These are phyloP conservation scores for Aegilops longissima DNA, from an alignment of 176 grass and related monocot species.

Conservation along the genomic window DNA sequence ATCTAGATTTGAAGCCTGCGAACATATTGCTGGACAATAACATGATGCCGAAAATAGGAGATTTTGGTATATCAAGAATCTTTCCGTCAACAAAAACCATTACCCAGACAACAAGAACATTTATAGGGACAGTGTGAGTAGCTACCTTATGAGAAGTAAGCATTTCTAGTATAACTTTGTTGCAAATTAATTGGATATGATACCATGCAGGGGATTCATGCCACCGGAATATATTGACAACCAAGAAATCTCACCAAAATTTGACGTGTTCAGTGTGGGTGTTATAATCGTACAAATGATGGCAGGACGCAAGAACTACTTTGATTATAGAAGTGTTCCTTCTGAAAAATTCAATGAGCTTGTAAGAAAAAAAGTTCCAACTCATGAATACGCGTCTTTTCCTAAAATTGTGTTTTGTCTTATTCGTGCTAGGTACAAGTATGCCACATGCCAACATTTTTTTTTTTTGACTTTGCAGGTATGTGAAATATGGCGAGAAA, in stretches of 20 bases:
- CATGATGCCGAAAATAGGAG: neutral
- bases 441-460: neutral
- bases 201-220: neutral
- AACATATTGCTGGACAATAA: neutral
- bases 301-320: too few species aligned
- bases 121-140: neutral
- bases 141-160: neutral
- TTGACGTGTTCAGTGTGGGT: neutral
- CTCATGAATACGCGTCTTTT: too few species aligned
- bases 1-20: neutral
- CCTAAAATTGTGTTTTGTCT: neutral
- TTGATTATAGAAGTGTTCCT: too few species aligned
- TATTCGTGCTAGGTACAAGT: neutral
- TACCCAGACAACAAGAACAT: neutral
- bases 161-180: neutral
- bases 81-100: neutral
- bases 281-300: too few species aligned
- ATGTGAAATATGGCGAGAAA: neutral
- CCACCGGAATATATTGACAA: neutral
- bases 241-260: neutral
- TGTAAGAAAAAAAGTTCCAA: too few species aligned
- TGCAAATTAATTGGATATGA: neutral
- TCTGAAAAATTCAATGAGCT: too few species aligned
- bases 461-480: neutral
- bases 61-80: constrained; percentile 6